Evolutionary conservation across 2,329 filamentous ascomycete species (phyloP).

Genomic region (Aspergillus ibericus): DNA sequence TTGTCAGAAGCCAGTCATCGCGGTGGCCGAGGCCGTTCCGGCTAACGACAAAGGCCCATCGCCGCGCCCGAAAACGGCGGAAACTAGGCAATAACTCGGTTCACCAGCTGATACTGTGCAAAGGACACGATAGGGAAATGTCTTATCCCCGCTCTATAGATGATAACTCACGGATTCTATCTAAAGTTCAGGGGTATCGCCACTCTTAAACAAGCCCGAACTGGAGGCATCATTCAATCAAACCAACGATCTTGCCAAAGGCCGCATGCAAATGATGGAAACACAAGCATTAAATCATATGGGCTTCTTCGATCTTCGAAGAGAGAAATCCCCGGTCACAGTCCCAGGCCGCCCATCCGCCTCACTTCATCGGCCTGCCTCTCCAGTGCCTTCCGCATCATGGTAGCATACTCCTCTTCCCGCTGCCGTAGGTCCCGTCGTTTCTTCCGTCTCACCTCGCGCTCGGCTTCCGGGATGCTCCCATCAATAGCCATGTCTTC

Average conservation of each 20-base stretch:
- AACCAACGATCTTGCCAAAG: not conserved
- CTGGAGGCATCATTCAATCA: not conserved
- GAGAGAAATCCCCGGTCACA: not conserved
- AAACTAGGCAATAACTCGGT: not conserved
- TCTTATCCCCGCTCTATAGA: not conserved
- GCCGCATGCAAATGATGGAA: not conserved
- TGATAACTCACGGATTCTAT: not conserved
- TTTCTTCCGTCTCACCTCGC: constrained; percentile 31
- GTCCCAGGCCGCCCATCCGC: constrained; percentile 58
- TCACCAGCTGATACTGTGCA: too few relatives aligned
- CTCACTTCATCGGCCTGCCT: constrained; percentile 75
- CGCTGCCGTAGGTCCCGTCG: constrained; percentile 36
- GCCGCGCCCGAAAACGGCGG: not conserved
- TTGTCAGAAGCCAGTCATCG: constrained; percentile 20
- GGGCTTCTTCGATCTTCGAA: not conserved
- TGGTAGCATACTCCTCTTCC: constrained; percentile 61
- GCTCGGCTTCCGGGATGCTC: constrained; percentile 28
- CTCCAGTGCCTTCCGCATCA: constrained; percentile 73
- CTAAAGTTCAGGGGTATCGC: constrained; percentile 1
- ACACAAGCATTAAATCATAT: not conserved
- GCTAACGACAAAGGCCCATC: not conserved
- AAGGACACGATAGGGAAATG: not conserved
- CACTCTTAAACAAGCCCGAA: not conserved
- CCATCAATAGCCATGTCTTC: constrained; percentile 30
- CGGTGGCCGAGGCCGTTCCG: constrained; percentile 12